These are phyloP conservation scores for Boletus rex-veris DNA, from an alignment of 768 basidiomycete species.

Conservation along the genomic window DNA sequence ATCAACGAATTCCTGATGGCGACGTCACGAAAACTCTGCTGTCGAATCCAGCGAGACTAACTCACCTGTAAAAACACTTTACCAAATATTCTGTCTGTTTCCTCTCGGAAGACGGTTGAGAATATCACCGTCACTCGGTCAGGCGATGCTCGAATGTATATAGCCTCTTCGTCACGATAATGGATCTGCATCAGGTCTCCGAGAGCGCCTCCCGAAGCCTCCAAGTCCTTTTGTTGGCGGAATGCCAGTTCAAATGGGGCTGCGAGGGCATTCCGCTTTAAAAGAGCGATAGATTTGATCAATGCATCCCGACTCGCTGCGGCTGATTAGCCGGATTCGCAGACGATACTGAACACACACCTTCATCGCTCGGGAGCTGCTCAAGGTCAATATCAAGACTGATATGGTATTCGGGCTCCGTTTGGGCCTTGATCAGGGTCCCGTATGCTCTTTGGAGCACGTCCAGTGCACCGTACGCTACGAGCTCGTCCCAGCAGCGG, in stretches of 20 bases:
- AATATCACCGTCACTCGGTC: constrained; percentile 99
- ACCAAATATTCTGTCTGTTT: constrained; percentile 95
- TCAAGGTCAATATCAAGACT: constrained; percentile 86
- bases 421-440: constrained; percentile 54
- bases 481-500: constrained; percentile 94
- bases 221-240: constrained; percentile 76
- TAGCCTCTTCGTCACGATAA: constrained; percentile 96
- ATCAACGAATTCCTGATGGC: constrained; percentile 90
- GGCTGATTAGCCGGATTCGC: constrained; percentile 6
- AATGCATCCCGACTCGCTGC: constrained; percentile 78
- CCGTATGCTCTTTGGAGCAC: constrained; percentile 84
- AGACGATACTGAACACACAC: constrained; percentile 41
- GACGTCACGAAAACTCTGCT: constrained; percentile 3
- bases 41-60: neutral
- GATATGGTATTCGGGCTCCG: constrained; percentile 88
- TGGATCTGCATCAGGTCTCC: constrained; percentile 90
- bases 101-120: constrained; percentile 94
- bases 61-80: constrained; percentile 95
- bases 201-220: constrained; percentile 58
- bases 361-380: constrained; percentile 72
- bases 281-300: constrained; percentile 73
- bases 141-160: constrained; percentile 87
- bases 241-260: constrained; percentile 94
- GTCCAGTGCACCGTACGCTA: constrained; percentile 78
- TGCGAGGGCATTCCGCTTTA: constrained; percentile 92